Percentiles rank a stretch among this genome's conserved stretches.
Conservation (phyloP, 116 monocot genomes). For the Dioscorea cayenensis region DNA sequence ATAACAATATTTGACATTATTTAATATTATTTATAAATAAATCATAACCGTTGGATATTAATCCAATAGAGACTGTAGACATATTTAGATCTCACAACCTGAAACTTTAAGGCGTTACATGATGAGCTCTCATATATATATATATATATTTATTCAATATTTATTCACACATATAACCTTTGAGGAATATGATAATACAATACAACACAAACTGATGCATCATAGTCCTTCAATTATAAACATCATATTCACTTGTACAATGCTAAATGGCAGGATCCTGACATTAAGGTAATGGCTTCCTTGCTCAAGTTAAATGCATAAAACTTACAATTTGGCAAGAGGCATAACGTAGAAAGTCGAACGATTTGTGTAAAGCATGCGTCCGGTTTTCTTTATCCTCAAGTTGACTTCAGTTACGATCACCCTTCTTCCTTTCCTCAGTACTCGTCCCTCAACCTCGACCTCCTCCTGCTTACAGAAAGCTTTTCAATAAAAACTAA, state of each 20-base stretch:
- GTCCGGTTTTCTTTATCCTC: slow-evolving; percentile 29
- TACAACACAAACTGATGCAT: too few relatives aligned
- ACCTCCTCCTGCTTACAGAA: slow-evolving; percentile 31
- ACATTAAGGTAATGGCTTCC: too few relatives aligned
- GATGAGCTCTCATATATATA: too few relatives aligned
- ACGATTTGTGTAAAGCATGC: slow-evolving; percentile 31
- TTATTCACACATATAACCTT: neutral
- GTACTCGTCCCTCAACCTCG: slow-evolving; percentile 30
- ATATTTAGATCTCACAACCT: too few relatives aligned
- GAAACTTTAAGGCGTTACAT: too few relatives aligned
- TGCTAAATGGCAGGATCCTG: too few relatives aligned
- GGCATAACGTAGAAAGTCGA: slow-evolving; percentile 45
- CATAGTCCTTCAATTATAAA: too few relatives aligned
- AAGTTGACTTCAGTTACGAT: slow-evolving; percentile 35
- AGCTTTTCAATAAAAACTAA: neutral
- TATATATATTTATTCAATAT: neutral
- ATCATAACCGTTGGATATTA: too few relatives aligned
- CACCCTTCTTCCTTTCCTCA: slow-evolving; percentile 56
- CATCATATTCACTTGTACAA: too few relatives aligned
- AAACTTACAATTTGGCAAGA: slow-evolving; percentile 29
- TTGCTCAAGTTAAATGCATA: neutral
- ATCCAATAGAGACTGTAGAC: too few relatives aligned
- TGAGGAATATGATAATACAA: neutral
- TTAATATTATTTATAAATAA: too few relatives aligned
- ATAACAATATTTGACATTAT: too few relatives aligned